These are phyloP conservation scores for Leccinum imitatum DNA, from an alignment of 768 basidiomycete genomes.

Conservation along the genomic window DNA sequence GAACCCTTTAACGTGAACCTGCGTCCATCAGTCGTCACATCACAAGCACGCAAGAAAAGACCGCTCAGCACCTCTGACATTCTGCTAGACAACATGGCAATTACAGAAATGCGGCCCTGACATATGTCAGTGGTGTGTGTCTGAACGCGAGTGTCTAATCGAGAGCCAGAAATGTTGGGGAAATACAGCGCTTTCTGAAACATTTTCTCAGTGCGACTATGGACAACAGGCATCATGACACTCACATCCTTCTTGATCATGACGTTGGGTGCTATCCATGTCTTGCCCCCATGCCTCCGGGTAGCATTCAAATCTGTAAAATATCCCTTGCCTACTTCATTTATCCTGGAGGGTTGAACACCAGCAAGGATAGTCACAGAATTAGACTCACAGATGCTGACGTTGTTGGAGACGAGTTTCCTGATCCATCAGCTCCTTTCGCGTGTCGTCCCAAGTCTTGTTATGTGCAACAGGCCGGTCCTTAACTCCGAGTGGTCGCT, in stretches of 20 bases:
- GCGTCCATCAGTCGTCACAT: not conserved
- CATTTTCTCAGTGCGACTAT: not conserved
- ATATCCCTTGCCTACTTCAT: slow-evolving; percentile 76
- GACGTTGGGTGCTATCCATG: slow-evolving; percentile 88
- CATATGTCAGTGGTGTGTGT: slow-evolving; percentile 80
- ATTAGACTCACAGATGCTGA: slow-evolving; percentile 47
- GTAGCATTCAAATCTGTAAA: slow-evolving; percentile 85
- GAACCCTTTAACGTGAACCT: slow-evolving; percentile 83
- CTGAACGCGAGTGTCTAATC: slow-evolving; percentile 51
- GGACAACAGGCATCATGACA: slow-evolving; percentile 12
- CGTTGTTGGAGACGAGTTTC: slow-evolving; percentile 72
- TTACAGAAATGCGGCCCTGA: slow-evolving; percentile 70
- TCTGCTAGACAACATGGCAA: slow-evolving; percentile 81
- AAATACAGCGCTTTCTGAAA: slow-evolving; percentile 87
- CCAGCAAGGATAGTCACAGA: not conserved
- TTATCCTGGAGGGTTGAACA: slow-evolving; percentile 41
- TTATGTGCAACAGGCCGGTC: slow-evolving; percentile 61
- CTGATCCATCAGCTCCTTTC: slow-evolving; percentile 69
- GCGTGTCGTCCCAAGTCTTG: slow-evolving; percentile 59
- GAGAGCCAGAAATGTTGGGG: slow-evolving; percentile 78
- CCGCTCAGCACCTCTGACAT: slow-evolving; percentile 72
- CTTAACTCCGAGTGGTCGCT: slow-evolving; percentile 73
- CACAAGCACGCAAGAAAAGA: not conserved
- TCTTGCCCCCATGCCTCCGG: slow-evolving; percentile 84
- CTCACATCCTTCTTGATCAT: slow-evolving; percentile 89